phyloP scores from a whole-genome alignment of 2,329 filamentous ascomycete genomes.

The Parasarocladium wereldwijsianum region DNA sequence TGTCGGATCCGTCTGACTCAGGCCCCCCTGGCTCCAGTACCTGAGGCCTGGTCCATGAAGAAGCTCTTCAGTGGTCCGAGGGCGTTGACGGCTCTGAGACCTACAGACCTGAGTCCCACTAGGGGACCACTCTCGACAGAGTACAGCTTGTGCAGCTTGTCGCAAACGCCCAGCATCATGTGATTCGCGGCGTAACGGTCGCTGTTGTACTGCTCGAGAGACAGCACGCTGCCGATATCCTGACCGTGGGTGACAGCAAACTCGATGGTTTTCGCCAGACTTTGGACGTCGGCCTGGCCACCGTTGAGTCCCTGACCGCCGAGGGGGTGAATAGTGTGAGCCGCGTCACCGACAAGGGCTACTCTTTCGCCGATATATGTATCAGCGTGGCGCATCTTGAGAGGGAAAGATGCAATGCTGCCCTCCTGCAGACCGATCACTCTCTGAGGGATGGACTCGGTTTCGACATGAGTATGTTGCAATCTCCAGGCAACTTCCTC shows the following conservation, averaged over 20 bases:
- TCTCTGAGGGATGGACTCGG: constrained; percentile 45
- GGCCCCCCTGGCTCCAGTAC: constrained; percentile 32
- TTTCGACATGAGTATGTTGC: constrained; percentile 47
- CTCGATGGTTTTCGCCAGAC: constrained; percentile 59
- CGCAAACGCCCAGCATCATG: constrained; percentile 61
- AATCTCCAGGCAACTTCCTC: constrained; percentile 79
- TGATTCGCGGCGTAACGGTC: constrained; percentile 77
- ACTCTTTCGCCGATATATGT: constrained; percentile 84
- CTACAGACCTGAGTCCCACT: constrained; percentile 64
- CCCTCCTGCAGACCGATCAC: constrained; percentile 61
- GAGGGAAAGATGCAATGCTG: constrained; percentile 76
- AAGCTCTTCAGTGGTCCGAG: constrained; percentile 66
- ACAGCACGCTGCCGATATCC: constrained; percentile 68
- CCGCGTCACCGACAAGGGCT: constrained; percentile 84
- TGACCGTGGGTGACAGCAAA: constrained; percentile 69
- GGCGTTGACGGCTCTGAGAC: constrained; percentile 61
- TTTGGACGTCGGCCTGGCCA: constrained; percentile 77
- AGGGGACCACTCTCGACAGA: constrained; percentile 66
- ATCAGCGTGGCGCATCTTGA: constrained; percentile 85
- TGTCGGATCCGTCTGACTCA: too few species aligned
- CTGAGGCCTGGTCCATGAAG: constrained; percentile 63
- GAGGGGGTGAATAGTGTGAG: constrained; percentile 87
- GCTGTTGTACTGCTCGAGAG: constrained; percentile 65
- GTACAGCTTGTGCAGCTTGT: constrained; percentile 89
- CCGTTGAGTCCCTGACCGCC: constrained; percentile 92